Percentiles rank a stretch among this genome's conserved stretches.
Evolutionary conservation across 176 grass and related monocot genomes (phyloP).

Genomic region (Pontederia paniculata): DNA sequence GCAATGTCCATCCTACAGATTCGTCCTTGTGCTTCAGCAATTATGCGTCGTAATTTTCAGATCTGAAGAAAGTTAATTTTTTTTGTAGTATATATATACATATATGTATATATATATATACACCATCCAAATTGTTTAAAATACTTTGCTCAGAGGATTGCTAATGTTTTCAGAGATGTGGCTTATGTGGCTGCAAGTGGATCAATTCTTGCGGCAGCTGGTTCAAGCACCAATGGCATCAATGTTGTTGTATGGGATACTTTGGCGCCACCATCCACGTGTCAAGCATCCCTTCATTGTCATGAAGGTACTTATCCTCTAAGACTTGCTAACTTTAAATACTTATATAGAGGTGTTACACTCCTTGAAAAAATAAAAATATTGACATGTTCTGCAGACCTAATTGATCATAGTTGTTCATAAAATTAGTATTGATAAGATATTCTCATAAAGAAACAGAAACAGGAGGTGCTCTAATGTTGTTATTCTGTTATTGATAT

Average conservation of each 20-base stretch:
- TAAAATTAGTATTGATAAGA: too few relatives aligned
- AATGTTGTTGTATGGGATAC: constrained; percentile 57
- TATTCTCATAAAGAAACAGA: too few relatives aligned
- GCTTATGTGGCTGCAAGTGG: constrained; percentile 59
- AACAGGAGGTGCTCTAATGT: too few relatives aligned
- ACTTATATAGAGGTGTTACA: too few relatives aligned
- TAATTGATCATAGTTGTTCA: too few relatives aligned
- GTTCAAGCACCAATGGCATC: constrained; percentile 55
- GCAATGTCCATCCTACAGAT: constrained; percentile 70
- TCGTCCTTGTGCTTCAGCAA: constrained; percentile 71
- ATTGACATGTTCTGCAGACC: too few relatives aligned
- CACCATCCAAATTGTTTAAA: constrained; percentile 7
- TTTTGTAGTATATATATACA: too few relatives aligned
- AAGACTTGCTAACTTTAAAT: too few relatives aligned
- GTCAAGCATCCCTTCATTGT: constrained; percentile 53
- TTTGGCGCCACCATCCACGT: constrained; percentile 45
- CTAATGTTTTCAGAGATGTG: constrained; percentile 64
- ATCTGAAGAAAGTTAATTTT: too few relatives aligned
- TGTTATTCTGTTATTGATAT: too few relatives aligned
- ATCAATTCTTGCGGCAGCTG: constrained; percentile 71
- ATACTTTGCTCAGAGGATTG: constrained; percentile 8
- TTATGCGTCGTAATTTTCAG: constrained; percentile 56
- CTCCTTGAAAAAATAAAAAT: too few relatives aligned
- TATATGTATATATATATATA: neutral
- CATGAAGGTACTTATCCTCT: constrained; percentile 27